These are phyloP conservation scores for Puccinia hordei DNA, from an alignment of 1,284 basidiomycete species.

Conservation along the genomic window DNA sequence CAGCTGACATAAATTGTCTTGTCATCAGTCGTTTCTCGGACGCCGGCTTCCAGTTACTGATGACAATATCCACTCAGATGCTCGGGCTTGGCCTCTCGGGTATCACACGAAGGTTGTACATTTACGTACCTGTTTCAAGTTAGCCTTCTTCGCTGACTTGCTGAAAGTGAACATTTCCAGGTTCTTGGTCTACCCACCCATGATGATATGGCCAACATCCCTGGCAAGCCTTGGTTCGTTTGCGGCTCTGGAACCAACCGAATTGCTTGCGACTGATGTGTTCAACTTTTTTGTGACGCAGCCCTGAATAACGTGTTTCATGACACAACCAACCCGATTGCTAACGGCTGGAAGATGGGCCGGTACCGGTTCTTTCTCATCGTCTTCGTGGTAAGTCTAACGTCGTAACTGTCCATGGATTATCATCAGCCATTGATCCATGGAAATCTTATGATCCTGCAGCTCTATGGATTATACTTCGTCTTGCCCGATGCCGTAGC, in stretches of 20 bases:
- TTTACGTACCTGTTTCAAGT: background rate
- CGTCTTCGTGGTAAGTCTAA: slow-evolving; percentile 25
- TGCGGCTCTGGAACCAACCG: slow-evolving; percentile 54
- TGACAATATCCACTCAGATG: slow-evolving; percentile 62
- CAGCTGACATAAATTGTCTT: background rate
- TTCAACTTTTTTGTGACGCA: background rate
- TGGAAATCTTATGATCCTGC: background rate
- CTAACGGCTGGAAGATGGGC: slow-evolving; percentile 44
- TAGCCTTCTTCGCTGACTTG: background rate
- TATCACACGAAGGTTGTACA: slow-evolving; percentile 59
- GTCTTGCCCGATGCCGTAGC: slow-evolving; percentile 54
- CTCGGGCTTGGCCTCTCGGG: slow-evolving; percentile 64
- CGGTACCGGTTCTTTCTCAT: slow-evolving; percentile 44
- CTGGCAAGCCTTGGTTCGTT: slow-evolving; percentile 61
- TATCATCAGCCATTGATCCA: background rate
- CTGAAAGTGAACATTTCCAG: slow-evolving; percentile 27
- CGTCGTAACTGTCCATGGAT: background rate
- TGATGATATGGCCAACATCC: slow-evolving; percentile 61
- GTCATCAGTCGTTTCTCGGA: slow-evolving; percentile 17
- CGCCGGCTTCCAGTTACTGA: slow-evolving; percentile 54
- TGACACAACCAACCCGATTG: slow-evolving; percentile 20
- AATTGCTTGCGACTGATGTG: background rate
- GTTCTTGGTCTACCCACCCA: slow-evolving; percentile 62
- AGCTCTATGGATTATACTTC: slow-evolving; percentile 52
- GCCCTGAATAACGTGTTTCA: slow-evolving; percentile 50